Conservation (phyloP, 108 stramenopile genomes). For the Cyclostephanos tholiformis region DNA sequence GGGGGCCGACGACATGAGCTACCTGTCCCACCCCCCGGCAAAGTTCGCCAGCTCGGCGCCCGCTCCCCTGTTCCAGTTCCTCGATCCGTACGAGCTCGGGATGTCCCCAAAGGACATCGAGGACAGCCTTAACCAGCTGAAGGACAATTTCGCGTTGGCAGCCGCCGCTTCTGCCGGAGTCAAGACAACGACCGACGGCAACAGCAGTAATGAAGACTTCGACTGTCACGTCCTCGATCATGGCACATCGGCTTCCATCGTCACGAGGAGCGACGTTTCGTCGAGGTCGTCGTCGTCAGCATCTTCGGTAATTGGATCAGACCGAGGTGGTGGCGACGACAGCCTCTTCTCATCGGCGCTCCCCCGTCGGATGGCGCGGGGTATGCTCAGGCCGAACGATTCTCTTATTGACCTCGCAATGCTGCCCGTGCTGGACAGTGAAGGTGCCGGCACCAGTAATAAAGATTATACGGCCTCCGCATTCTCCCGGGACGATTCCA, state of each 20-base stretch:
- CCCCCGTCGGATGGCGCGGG: constrained; percentile 15
- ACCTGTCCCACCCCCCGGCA: constrained; percentile 30
- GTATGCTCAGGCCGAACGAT: constrained; percentile 67
- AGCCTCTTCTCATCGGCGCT: background rate
- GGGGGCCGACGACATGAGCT: constrained; percentile 4
- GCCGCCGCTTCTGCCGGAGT: constrained; percentile 1
- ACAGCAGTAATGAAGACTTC: background rate
- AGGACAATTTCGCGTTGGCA: constrained; percentile 52
- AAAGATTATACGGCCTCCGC: background rate
- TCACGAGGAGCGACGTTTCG: background rate
- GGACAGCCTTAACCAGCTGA: constrained; percentile 59
- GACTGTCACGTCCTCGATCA: no score
- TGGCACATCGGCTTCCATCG: no score
- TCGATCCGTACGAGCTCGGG: constrained; percentile 48
- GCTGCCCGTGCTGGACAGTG: constrained; percentile 44
- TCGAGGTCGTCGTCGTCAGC: background rate
- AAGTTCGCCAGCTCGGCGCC: constrained; percentile 23
- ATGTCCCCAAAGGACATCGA: constrained; percentile 56
- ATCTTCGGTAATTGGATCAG: background rate
- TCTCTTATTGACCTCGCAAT: constrained; percentile 82
- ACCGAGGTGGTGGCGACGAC: background rate
- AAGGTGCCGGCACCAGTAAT: background rate
- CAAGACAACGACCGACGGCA: no score
- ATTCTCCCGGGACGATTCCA: constrained; percentile 27
- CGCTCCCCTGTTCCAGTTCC: constrained; percentile 30